A percentile compares a stretch with the other conserved stretches of the same genome.
These are phyloP conservation scores for Boletellus ananas DNA, from an alignment of 768 basidiomycete species.

Conservation along the genomic window DNA sequence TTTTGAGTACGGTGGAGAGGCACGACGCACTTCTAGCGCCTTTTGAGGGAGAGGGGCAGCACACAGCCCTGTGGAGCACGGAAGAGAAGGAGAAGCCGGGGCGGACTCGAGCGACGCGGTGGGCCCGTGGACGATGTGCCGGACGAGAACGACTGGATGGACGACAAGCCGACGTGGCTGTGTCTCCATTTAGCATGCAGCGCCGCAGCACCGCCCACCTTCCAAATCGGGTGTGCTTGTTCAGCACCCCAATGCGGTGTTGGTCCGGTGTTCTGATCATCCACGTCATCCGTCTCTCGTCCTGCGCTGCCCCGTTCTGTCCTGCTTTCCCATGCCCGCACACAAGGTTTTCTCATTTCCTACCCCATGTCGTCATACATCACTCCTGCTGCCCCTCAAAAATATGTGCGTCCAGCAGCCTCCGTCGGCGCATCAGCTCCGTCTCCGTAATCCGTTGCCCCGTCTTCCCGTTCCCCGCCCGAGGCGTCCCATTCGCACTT, in stretches of 20 bases:
- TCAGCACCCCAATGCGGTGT: slow-evolving; percentile 25
- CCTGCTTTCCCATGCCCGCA: neutral
- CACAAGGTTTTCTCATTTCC: too few species aligned
- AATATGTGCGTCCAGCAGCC: slow-evolving; percentile 73
- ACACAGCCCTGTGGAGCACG: slow-evolving; percentile 21
- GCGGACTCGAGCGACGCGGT: neutral
- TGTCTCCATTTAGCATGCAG: slow-evolving; percentile 32
- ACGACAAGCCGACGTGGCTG: slow-evolving; percentile 33
- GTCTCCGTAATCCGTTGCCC: slow-evolving; percentile 74
- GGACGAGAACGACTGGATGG: slow-evolving; percentile 15
- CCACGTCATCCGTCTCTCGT: slow-evolving; percentile 1
- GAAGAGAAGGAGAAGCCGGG: slow-evolving; percentile 11
- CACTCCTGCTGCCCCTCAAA: slow-evolving; percentile 31
- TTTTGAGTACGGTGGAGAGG: slow-evolving; percentile 15
- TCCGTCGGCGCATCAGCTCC: slow-evolving; percentile 73
- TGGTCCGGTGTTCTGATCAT: slow-evolving; percentile 6
- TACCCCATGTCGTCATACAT: neutral
- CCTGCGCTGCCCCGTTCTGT: neutral
- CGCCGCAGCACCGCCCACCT: slow-evolving; percentile 33
- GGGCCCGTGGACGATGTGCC: slow-evolving; percentile 3
- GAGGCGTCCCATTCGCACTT: slow-evolving; percentile 28
- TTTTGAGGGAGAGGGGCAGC: slow-evolving; percentile 6
- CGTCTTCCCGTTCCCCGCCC: slow-evolving; percentile 37
- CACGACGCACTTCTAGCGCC: slow-evolving; percentile 4
- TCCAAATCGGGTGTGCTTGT: slow-evolving; percentile 12